Evolutionary conservation across 805 yeast genomes (phyloP), one percentile per base, ranked within the genome.

Genomic region (Metschnikowia baotianmanensis): DNA sequence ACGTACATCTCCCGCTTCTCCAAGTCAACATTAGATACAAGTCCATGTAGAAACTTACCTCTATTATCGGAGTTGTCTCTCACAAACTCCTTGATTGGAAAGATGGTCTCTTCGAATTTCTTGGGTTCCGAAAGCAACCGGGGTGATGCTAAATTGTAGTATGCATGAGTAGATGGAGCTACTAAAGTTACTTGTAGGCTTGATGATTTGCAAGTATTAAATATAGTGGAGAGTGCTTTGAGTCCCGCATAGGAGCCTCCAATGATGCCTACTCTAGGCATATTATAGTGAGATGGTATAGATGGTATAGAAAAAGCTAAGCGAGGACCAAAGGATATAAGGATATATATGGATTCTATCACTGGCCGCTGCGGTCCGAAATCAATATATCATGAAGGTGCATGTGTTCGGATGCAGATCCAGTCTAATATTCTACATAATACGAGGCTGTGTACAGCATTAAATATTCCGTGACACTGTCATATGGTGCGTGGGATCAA

Each of bases 231-330:
- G 16, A 59, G 59, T 9, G 67, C 71, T 6, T 23, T 36, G 13
- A 55, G 45, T 6, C 58, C 71, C 3, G 66, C 69, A 39, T 46
- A 65, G 3, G 69, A 62, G 5, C 62, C 69, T n/a, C 74, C 73
- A 21, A 68, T 55, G 13, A 69, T 59, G 5, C 61, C 61, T 15
- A 63, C 43, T 26, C 48, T 43, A 8, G 51, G 38, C 51, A 45
- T 47, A n/a, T n/a, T n/a, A n/a, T n/a, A n/a, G n/a, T n/a, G 12
- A 23, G 19, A 13, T 7, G 22, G 15, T 7, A 29, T 12, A 10
- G 20, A 18, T 5, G 11, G 19, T 15, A 29, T 6, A 11, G 21
- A 15, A 29, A 16, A 17, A n/a, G n/a, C n/a, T n/a, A n/a, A n/a
- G n/a, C n/a, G n/a, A n/a, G n/a, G n/a, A n/a, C n/a, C n/a, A n/a